phyloP scores from a whole-genome alignment of 805 yeast genomes.

The Lipomyces spencermartinsiae region DNA sequence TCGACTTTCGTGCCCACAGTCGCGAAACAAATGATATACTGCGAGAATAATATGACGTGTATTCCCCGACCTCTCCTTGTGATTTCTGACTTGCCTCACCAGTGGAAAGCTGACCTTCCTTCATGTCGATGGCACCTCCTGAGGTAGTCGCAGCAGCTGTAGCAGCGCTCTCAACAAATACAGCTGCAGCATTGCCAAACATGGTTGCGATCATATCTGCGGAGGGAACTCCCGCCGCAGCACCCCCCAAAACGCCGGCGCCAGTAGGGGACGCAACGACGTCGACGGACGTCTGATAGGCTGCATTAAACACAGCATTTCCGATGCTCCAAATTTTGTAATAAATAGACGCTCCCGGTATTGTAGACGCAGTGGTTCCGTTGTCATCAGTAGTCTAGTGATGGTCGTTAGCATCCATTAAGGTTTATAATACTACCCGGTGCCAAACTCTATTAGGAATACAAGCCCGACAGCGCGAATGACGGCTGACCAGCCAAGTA shows the following conservation, averaged over 20 bases:
- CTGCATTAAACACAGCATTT: conserved; percentile 6
- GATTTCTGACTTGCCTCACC: not conserved
- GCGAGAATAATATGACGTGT: not conserved
- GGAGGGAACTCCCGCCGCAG: conserved; percentile 5
- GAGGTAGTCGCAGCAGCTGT: conserved; percentile 12
- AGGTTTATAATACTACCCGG: not conserved
- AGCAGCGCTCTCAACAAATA: conserved; percentile 14
- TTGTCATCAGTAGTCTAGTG: not conserved
- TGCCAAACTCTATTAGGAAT: not conserved
- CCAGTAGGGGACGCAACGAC: conserved; percentile 11
- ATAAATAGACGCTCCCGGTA: conserved; percentile 1
- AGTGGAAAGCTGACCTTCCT: not conserved
- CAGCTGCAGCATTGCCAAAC: conserved; percentile 17
- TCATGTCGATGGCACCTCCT: not conserved
- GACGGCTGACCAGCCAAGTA: not conserved
- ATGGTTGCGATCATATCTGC: conserved; percentile 3
- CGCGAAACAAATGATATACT: not conserved
- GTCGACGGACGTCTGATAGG: conserved; percentile 7
- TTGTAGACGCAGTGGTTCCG: not conserved
- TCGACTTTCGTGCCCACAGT: not conserved
- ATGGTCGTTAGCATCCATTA: not conserved
- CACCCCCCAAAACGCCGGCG: not conserved
- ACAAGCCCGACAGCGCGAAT: not conserved
- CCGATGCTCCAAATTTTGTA: conserved; percentile 12
- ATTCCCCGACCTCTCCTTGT: not conserved